These are phyloP conservation scores for Candida ulmi DNA, from an alignment of 805 yeast species.

Conservation along the genomic window DNA sequence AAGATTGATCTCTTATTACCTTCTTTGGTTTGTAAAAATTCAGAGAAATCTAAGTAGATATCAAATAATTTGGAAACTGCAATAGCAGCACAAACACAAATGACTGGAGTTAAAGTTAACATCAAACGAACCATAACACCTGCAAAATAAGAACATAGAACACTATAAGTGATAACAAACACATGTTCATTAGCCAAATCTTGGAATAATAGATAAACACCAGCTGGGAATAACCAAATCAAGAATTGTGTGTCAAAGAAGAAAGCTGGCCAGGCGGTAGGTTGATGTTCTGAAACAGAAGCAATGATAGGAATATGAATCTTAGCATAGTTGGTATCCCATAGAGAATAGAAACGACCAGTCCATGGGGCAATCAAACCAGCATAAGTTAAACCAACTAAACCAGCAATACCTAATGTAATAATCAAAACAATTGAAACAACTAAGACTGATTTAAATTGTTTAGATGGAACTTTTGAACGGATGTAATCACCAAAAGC, in stretches of 20 bases:
- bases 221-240: constrained; percentile 98
- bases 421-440: constrained; percentile 54
- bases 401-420: constrained; percentile 59
- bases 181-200: constrained; percentile 90
- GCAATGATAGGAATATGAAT: constrained; percentile 98
- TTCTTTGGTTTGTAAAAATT: constrained; percentile 21
- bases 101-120: constrained; percentile 93
- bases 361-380: constrained; percentile 99
- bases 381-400: constrained; percentile 75
- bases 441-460: constrained; percentile 64
- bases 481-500: constrained; percentile 81
- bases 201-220: constrained; percentile 84
- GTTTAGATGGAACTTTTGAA: constrained; percentile 61
- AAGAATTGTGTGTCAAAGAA: constrained; percentile 89
- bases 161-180: constrained; percentile 85
- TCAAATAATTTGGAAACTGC: constrained; percentile 83
- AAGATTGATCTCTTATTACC: constrained; percentile 6
- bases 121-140: constrained; percentile 99
- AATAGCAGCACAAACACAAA: constrained; percentile 89
- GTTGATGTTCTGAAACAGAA: constrained; percentile 98
- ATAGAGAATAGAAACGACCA: constrained; percentile 95
- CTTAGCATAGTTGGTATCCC: constrained; percentile 98
- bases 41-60: constrained; percentile 64
- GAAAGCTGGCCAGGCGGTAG: constrained; percentile 99
- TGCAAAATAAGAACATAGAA: constrained; percentile 94